Evolutionary conservation across 805 yeast species (phyloP).

Genomic region (Zygoascus biomembranicola): DNA sequence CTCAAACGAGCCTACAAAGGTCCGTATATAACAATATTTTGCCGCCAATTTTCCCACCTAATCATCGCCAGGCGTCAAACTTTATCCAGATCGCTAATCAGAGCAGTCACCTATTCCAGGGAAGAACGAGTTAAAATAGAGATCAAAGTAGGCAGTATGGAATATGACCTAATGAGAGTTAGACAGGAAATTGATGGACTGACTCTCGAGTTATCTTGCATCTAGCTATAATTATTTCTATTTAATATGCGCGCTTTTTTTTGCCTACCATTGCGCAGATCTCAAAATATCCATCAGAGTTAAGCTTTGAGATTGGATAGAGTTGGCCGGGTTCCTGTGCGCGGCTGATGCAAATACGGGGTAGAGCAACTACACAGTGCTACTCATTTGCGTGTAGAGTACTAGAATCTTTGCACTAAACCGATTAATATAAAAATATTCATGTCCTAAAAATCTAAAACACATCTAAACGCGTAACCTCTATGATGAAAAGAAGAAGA

Average conservation of each 20-base stretch:
- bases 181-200: not conserved
- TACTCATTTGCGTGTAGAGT: too few species aligned
- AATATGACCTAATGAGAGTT: not conserved
- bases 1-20: not conserved
- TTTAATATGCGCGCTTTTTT: not conserved
- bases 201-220: not conserved
- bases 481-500: too few species aligned
- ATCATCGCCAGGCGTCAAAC: too few species aligned
- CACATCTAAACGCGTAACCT: too few species aligned
- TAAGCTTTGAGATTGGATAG: not conserved
- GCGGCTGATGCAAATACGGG: not conserved
- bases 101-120: not conserved
- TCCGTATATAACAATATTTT: not conserved
- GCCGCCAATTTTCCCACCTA: not conserved
- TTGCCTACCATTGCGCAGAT: too few species aligned
- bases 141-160: not conserved
- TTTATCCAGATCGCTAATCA: not conserved
- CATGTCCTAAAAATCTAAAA: too few species aligned
- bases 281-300: too few species aligned
- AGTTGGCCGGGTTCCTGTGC: not conserved
- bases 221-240: not conserved
- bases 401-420: too few species aligned
- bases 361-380: not conserved
- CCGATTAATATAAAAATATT: too few species aligned
- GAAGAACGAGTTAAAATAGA: not conserved